phyloP scores from a whole-genome alignment of 1,284 basidiomycete genomes.

The Pseudozyma pruni region DNA sequence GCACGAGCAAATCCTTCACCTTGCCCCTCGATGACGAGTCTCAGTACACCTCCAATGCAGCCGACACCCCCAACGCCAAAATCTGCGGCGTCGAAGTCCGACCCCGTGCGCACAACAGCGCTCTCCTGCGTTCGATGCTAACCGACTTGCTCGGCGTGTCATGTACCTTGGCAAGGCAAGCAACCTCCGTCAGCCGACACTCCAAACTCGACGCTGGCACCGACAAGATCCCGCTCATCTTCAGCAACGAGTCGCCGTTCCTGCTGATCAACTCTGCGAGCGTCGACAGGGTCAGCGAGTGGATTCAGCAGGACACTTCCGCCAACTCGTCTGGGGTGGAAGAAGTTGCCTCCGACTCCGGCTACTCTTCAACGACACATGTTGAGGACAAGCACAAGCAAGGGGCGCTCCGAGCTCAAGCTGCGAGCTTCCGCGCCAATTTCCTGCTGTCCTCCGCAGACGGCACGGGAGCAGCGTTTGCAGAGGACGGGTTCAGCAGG shows the following conservation, averaged over 20 bases:
- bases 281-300: slow-evolving; percentile 37
- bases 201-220: slow-evolving; percentile 27
- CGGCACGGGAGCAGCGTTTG: slow-evolving; percentile 4
- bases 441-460: slow-evolving; percentile 34
- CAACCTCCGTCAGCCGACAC: slow-evolving; percentile 20
- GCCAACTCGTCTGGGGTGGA: not conserved
- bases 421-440: slow-evolving; percentile 51
- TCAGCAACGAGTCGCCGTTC: slow-evolving; percentile 59
- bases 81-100: slow-evolving; percentile 30
- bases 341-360: slow-evolving; percentile 36
- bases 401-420: slow-evolving; percentile 2
- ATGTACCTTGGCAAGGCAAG: slow-evolving; percentile 45
- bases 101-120: slow-evolving; percentile 28
- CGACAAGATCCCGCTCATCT: slow-evolving; percentile 45
- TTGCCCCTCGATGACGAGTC: slow-evolving; percentile 23
- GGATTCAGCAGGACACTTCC: slow-evolving; percentile 21
- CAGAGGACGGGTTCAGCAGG: slow-evolving; percentile 30
- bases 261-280: slow-evolving; percentile 45
- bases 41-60: slow-evolving; percentile 17
- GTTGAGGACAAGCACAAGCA: not conserved
- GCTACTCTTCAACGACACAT: slow-evolving; percentile 33
- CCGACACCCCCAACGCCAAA: not conserved
- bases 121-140: slow-evolving; percentile 24
- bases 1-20: not conserved
- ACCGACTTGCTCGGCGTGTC: slow-evolving; percentile 35